Conservation (phyloP, 2,329 filamentous ascomycete genomes). For the Talaromyces sp. region DNA sequence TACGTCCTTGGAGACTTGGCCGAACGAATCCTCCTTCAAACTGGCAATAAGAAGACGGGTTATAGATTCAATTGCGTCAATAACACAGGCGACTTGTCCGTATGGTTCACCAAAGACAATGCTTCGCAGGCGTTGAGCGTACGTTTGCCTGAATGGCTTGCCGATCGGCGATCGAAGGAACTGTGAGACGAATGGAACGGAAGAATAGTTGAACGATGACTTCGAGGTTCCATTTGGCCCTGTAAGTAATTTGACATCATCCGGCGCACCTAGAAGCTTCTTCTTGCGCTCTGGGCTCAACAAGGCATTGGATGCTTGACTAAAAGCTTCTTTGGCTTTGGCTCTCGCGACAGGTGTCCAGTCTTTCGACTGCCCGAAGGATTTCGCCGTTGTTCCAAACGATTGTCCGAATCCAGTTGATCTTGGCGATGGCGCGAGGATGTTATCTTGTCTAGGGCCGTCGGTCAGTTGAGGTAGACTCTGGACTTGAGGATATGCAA, state of each 20-base stretch:
- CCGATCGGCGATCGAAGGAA: conserved; percentile 56
- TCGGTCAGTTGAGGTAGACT: conserved; percentile 50
- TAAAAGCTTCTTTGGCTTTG: conserved; percentile 37
- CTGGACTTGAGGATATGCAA: conserved; percentile 34
- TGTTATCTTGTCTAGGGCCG: conserved; percentile 47
- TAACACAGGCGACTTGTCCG: conserved; percentile 63
- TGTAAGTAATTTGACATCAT: conserved; percentile 39
- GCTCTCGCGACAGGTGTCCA: conserved; percentile 42
- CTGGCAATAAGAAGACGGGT: conserved; percentile 67
- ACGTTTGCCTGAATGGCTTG: conserved; percentile 65
- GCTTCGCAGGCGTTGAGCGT: conserved; percentile 60
- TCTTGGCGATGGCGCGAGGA: conserved; percentile 44
- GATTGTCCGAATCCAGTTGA: conserved; percentile 37
- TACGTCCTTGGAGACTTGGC: conserved; percentile 80
- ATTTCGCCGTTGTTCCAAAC: conserved; percentile 46
- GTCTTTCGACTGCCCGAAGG: conserved; percentile 43
- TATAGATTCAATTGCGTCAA: conserved; percentile 68
- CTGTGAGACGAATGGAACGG: conserved; percentile 47
- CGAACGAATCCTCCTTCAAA: conserved; percentile 75
- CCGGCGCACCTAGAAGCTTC: conserved; percentile 34
- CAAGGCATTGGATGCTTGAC: conserved; percentile 38
- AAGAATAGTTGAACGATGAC: conserved; percentile 45
- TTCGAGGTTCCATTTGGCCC: conserved; percentile 19
- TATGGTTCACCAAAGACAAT: conserved; percentile 71
- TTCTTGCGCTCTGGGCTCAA: conserved; percentile 41